Evolutionary conservation across 2,329 filamentous ascomycete species (phyloP), one percentile per base, ranked within the genome.

Genomic region (Xylaria sp.): DNA sequence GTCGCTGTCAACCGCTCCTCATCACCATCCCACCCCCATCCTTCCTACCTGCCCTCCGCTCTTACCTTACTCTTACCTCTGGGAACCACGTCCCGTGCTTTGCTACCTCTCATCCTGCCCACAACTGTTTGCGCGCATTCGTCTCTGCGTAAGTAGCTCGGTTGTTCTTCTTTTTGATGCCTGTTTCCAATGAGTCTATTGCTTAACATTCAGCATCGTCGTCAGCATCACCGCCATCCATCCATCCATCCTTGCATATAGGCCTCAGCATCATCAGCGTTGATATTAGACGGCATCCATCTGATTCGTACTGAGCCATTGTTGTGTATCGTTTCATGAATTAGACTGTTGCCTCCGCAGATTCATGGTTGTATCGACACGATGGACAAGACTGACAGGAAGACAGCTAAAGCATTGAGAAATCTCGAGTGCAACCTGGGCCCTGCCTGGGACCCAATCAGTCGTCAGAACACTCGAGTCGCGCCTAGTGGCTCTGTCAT

Each of bases 361-460:
- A 52, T 44, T 23, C n/a, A 39, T 52, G 47, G 30, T 23, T 46
- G 23, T 42, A 11, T 44, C 47, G 55, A 67, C 60, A 66, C 62
- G 39, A 34, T 10, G 35, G 51, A 50, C n/a, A 63, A 61, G 53
- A 54, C 49, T 46, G 60, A 55, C 48, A 63, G 59, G 57, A 61
- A 56, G 35, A 61, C 60, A 35, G 62, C 59, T 52, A 61, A 56
- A 42, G 59, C 59, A 16, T 48, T 66, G 52, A 66, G 62, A 49
- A 44, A 62, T 23, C 59, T 70, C 44, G 53, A 61, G 19, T 59
- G 55, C 60, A 54, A 59, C 6, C 63, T 70, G 51, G 66, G 66
- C 42, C 56, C 55, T 10, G 59, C 60, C 55, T 69, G 65, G 66
- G 57, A 39, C 16, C 62, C 65, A 5, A 54, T 37, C 30, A 34